Evolutionary conservation across 495 filamentous ascomycete species (phyloP), one percentile per base, ranked within the genome.

Genomic region (Annulohypoxylon stygium): DNA sequence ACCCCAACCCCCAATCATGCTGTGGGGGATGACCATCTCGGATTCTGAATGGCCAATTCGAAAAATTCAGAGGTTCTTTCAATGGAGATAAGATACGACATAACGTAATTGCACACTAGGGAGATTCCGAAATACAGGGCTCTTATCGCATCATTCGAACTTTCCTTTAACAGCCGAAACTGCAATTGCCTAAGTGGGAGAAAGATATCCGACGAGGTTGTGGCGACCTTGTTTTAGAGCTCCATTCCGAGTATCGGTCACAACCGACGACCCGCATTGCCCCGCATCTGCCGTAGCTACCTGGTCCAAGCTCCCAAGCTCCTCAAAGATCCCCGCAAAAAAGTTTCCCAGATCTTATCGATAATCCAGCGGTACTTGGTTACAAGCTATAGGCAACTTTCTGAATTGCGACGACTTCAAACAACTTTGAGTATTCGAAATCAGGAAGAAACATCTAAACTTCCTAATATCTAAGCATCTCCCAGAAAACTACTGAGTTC

Each of bases 81-180:
- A 23, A 39, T 16, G 55, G 20, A 66, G 62, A 70, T 67, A 74
- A 70, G 61, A 37, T 34, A 36, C 20, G 30, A 43, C 41, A 70
- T 58, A 61, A 69, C 59, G 67, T 68, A 69, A 75, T 71, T 16
- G 43, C 14, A 66, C 14, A 48, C 45, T 34, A 47, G 67, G 55
- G 11, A 33, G 33, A 75, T 76, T 57, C 76, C 76, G 76, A 78
- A 58, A 67, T 65, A 33, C 70, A 76, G 58, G 76, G 68, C 67
- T 55, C 61, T 74, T 72, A 78, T 78, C 74, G 41, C 76, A 67
- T 58, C 76, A 74, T 71, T 69, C 39, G 20, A 41, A n/a, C 18
- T 37, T 57, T 67, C 61, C 47, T 57, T 55, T 20, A 68, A 64
- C 64, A 70, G 71, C 71, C 66, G 62, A 70, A 74, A 54, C 33